Evolutionary conservation across 306 rosid genomes (phyloP).

Genomic region (Phaseolus lunatus): DNA sequence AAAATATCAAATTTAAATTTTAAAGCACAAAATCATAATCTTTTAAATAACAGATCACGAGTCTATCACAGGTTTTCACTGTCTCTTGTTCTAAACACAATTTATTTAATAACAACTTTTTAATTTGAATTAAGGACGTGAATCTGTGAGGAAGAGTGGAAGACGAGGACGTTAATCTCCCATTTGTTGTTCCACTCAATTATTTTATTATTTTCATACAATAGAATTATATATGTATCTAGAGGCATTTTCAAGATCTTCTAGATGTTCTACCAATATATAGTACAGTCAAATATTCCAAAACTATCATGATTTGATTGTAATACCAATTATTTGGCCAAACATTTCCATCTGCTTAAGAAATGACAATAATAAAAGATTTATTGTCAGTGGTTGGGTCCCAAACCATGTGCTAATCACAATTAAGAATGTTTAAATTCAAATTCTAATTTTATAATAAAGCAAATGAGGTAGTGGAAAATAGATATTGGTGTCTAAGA

Average conservation of each 20-base stretch:
- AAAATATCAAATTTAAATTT: too few species aligned
- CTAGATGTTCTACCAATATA: slow-evolving; percentile 36
- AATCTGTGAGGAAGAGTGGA: not conserved
- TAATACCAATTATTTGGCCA: not conserved
- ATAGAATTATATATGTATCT: not conserved
- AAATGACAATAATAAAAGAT: slow-evolving; percentile 6
- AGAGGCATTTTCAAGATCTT: slow-evolving; percentile 22
- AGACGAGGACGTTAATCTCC: not conserved
- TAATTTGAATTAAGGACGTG: not conserved
- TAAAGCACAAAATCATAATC: too few species aligned
- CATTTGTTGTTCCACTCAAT: not conserved
- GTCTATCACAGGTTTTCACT: too few species aligned
- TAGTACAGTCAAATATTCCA: slow-evolving; percentile 42
- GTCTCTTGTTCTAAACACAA: too few species aligned
- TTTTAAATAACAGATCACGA: too few species aligned
- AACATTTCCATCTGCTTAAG: not conserved
- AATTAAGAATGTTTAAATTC: slow-evolving; percentile 6
- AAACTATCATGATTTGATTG: slow-evolving; percentile 23
- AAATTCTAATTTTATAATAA: not conserved
- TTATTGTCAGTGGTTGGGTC: not conserved
- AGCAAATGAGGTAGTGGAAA: too few species aligned
- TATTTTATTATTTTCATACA: not conserved
- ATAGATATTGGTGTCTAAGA: too few species aligned
- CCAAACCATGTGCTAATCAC: slow-evolving; percentile 41
- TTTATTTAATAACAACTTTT: too few species aligned